Evolutionary conservation across 2,329 filamentous ascomycete genomes (phyloP), one percentile per base, ranked within the genome.

Genomic region (Blastomyces silverae): DNA sequence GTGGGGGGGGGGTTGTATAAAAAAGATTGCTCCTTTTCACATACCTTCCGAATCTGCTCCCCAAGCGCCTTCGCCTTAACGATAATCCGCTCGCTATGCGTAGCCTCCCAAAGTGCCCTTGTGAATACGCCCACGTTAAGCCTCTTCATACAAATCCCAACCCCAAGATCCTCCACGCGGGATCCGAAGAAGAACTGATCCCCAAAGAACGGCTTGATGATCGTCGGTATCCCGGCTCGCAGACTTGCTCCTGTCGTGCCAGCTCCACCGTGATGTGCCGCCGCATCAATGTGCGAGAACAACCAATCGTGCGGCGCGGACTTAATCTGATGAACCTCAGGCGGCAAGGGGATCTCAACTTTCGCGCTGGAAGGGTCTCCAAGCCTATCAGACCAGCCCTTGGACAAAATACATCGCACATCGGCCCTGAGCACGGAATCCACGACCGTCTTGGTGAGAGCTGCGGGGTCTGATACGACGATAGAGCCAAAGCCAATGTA

Each of bases 401-500:
- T 97, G 56, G 91, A 96, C 11, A 99, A 80, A 66, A 99, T 92
- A 75, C 94, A 97, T 67, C 93, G 88, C 5, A 99, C 92, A 71
- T 96, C 94, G 1, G 94, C 91, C 75, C 92, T 95, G 60, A 88
- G 78, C 0, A 99, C 92, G 0, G 92, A 92, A 67, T 96, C 91
- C 50, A 97, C 88, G 6, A 99, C 90, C n/a, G 93, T 92, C 70
- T 89, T 87, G 7, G 92, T 97, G 79, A 99, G 85, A 69, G 91
- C 91, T 64, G 85, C 87, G 2, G 93, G 91, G 73, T 99, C 91
- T 1, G 89, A 87, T 39, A 99, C 92, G 25, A 97, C 91, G 69
- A 99, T 96, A 4, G 92, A 96, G 1, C 94, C 94, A 72, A 99
- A 99, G 0, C 94, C 94, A 59, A 99, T 92, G 69, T 99, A 99